Evolutionary conservation across 2,329 filamentous ascomycete species (phyloP).

Genomic region (Colletotrichum orchidophilum): DNA sequence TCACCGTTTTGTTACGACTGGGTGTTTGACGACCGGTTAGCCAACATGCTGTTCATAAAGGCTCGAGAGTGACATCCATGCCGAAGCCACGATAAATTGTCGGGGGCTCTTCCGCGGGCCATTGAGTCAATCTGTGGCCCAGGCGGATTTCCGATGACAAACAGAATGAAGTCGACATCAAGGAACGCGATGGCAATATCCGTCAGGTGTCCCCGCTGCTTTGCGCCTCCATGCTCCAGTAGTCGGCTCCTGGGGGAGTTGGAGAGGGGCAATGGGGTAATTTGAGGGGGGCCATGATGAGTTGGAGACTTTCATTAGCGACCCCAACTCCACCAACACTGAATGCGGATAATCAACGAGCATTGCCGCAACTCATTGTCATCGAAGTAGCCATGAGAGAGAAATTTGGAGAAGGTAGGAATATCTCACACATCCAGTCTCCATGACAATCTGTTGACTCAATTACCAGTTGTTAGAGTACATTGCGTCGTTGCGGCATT

Average conservation of each 20-base stretch:
- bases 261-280: constrained; percentile 18
- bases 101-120: not conserved
- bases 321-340: constrained; percentile 3
- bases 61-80: not conserved
- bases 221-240: not conserved
- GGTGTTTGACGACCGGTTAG: not conserved
- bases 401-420: not conserved
- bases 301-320: not conserved
- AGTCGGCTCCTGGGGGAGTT: not conserved
- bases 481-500: not conserved
- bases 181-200: not conserved
- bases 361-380: not conserved
- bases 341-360: not conserved
- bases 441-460: not conserved
- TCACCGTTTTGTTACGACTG: not conserved
- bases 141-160: constrained; percentile 21
- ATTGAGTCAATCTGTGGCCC: not conserved
- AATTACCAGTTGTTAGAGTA: not conserved
- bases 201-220: not conserved
- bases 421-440: not conserved
- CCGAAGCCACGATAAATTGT: not conserved
- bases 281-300: not conserved
- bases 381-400: not conserved
- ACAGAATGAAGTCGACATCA: constrained; percentile 20
- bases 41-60: constrained; percentile 3